A percentile compares a stretch with the other conserved stretches of the same genome.
Conservation (phyloP, 495 filamentous ascomycete species). For the Lophiotrema nucula region DNA sequence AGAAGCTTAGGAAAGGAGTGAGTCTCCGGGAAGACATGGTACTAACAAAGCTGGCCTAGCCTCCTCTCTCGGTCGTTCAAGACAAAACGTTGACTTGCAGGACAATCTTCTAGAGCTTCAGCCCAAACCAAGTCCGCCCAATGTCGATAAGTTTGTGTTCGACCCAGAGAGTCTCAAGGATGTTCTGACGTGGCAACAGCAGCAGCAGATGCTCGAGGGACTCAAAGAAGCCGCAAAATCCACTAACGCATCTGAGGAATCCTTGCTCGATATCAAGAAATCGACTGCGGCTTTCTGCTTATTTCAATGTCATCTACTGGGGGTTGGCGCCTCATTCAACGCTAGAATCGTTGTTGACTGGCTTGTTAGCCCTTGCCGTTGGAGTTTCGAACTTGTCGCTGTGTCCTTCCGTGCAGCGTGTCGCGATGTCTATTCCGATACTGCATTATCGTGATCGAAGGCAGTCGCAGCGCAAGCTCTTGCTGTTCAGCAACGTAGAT, state of each 20-base stretch:
- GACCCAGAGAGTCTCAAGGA: slow-evolving; percentile 5
- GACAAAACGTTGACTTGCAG: slow-evolving; percentile 3
- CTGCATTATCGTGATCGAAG: too few relatives aligned
- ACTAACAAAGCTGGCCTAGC: too few relatives aligned
- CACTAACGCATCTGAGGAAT: neutral
- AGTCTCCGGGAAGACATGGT: too few relatives aligned
- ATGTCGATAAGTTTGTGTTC: neutral
- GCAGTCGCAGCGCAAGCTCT: too few relatives aligned
- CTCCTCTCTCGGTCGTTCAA: too few relatives aligned
- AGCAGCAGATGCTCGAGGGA: slow-evolving; percentile 6
- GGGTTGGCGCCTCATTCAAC: neutral
- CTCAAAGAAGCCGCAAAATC: slow-evolving; percentile 1
- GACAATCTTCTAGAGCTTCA: neutral
- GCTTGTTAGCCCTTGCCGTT: too few relatives aligned
- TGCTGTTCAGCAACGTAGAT: too few relatives aligned
- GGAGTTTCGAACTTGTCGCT: too few relatives aligned
- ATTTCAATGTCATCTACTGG: slow-evolving; percentile 6
- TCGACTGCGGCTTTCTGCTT: slow-evolving; percentile 5
- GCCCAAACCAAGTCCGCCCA: neutral
- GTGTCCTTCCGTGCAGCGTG: too few relatives aligned
- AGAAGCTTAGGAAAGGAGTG: too few relatives aligned
- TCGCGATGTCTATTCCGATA: too few relatives aligned
- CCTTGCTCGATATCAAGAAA: neutral
- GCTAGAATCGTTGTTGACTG: too few relatives aligned
- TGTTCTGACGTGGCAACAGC: slow-evolving; percentile 5